These are phyloP conservation scores for Cordyceps cateniannulata DNA, from an alignment of 2,329 filamentous ascomycete genomes.

Conservation along the genomic window DNA sequence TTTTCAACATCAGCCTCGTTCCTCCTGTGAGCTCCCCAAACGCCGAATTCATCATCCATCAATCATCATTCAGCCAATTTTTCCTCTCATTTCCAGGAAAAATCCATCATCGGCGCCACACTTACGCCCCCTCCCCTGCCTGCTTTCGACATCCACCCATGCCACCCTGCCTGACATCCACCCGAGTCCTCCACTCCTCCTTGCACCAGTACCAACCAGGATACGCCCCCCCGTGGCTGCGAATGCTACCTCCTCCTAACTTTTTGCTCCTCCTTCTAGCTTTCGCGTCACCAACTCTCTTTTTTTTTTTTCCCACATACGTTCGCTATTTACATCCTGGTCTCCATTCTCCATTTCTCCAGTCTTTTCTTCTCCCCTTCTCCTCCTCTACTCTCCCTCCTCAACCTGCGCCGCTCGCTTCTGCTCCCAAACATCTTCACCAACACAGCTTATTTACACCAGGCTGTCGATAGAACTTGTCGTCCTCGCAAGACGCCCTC, in stretches of 20 bases:
- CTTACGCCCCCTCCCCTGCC: not conserved
- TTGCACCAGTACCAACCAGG: no score
- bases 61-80: no score
- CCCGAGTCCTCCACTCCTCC: not conserved
- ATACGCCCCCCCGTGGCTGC: not conserved
- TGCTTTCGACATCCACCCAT: not conserved
- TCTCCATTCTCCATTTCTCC: not conserved
- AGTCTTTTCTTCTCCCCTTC: not conserved
- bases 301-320: no score
- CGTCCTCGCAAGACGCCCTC: not conserved
- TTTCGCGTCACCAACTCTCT: not conserved
- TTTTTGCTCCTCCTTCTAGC: not conserved
- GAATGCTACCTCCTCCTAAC: no score
- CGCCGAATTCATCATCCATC: no score
- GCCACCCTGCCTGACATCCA: not conserved
- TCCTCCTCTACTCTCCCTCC: not conserved
- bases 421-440: not conserved
- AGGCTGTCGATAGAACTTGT: not conserved
- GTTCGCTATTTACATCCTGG: not conserved
- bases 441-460: not conserved
- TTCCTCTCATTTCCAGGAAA: no score
- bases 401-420: not conserved
- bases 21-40: no score
- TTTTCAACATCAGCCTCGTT: not conserved
- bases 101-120: not conserved